Base-by-base conservation (phyloP, 768 basidiomycete species). In the Candolleomyces efflorescens region DNA sequence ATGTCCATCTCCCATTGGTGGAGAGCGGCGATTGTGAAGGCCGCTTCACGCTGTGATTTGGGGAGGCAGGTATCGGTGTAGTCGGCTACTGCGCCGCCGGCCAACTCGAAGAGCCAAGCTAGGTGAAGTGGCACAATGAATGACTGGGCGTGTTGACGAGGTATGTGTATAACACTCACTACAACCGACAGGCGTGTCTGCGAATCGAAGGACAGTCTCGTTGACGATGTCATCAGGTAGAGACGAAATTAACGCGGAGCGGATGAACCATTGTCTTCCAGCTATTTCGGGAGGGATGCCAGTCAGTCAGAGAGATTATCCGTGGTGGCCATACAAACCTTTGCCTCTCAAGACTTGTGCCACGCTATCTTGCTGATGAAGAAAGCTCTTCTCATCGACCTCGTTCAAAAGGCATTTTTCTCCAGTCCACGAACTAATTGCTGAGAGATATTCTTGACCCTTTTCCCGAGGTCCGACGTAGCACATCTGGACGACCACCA, bases 51-150 rank as follows among this genome's bases (percentile, higher is more conserved):
- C 65, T 92, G 90, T 11, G 81, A 77, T 67, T 86, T 85, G 3
- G 92, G 91, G 13, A 93, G 71, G 62, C 89, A 91, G 12, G 78
- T 85, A 61, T 87, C 78, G 64, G 90, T 86, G 58, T 82, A 83
- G 67, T 94, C 92, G 0, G 71, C 68, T 41, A 92, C 80, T 1
- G 90, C 90, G 17, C 92, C 92, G 1, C 90, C 94, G 0, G 89
- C 89, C 43, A 94, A 80, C 70, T 97, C 94, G 68, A 96, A 95
- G 7, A 97, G 77, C 94, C 92, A 96, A 15, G 92, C 93, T 92
- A 57, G 54, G 12, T 20, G 48, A 17, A 45, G 32, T 17, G 26
- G 18, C 15, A 20, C 23, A 23, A 20, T 43, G 10, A 9, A 11
- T 37, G 18, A 18, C 32, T 36, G 3, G 11, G 18, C 44, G 43